Evolutionary conservation across 495 filamentous ascomycete species (phyloP).

Genomic region (Paragyromitra xinjiangensis): DNA sequence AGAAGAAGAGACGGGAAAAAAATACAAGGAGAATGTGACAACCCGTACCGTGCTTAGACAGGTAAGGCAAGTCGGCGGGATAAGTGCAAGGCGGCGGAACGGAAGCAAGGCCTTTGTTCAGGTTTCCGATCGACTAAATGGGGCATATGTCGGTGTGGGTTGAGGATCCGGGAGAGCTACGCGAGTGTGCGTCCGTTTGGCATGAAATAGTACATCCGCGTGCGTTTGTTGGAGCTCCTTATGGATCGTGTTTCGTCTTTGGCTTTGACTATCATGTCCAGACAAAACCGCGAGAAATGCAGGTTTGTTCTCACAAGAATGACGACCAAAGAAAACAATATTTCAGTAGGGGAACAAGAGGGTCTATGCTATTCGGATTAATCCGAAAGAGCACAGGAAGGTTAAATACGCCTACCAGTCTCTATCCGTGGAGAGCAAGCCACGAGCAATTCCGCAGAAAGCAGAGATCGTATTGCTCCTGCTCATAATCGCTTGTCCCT

Average conservation of each 20-base stretch:
- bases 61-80: slow-evolving; percentile 47
- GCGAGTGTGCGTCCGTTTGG: slow-evolving; percentile 58
- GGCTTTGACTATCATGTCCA: slow-evolving; percentile 44
- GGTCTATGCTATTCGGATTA: slow-evolving; percentile 6
- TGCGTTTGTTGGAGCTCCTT: slow-evolving; percentile 56
- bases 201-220: slow-evolving; percentile 53
- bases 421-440: slow-evolving; percentile 36
- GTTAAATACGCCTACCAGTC: slow-evolving; percentile 50
- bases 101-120: slow-evolving; percentile 56
- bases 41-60: slow-evolving; percentile 42
- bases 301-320: slow-evolving; percentile 36
- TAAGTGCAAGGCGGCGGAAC: slow-evolving; percentile 38
- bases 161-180: slow-evolving; percentile 58
- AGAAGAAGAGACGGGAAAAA: slow-evolving; percentile 30
- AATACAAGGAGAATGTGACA: slow-evolving; percentile 32
- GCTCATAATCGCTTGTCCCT: slow-evolving; percentile 38
- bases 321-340: slow-evolving; percentile 10
- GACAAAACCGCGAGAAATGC: slow-evolving; percentile 26
- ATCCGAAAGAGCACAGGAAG: slow-evolving; percentile 25
- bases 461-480: slow-evolving; percentile 21
- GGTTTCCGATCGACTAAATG: slow-evolving; percentile 49
- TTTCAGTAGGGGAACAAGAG: slow-evolving; percentile 25
- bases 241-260: slow-evolving; percentile 49
- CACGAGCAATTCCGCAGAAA: slow-evolving; percentile 24
- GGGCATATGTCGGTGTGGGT: slow-evolving; percentile 46